Evolutionary conservation across 305 asterid species (phyloP), one percentile per base, ranked within the genome.

Genomic region (Plantago coronopus): DNA sequence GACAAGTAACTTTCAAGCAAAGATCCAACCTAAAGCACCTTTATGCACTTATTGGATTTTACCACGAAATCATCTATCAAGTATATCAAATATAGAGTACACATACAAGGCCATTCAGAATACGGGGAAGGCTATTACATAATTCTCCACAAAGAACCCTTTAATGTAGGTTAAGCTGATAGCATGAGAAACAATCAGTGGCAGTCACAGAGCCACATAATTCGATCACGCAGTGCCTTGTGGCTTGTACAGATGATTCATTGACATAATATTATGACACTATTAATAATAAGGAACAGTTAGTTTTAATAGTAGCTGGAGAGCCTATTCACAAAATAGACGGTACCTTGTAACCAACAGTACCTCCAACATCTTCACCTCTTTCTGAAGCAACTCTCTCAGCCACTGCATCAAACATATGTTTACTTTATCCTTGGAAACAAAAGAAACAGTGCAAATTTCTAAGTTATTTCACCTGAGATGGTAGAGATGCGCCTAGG

Each of bases 321-420:
- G 5, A 18, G 20, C 17, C 22, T 49, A 59, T 8, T 37, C 54
- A 63, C 21, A 23, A 72, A 23, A 17, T 61, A 23, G 40, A 68
- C 14, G 56, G 62, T 85, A 93, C 99, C 97, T 93, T 93, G 84
- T 83, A 93, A 50, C 99, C 99, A 70, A 93, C 87, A 59, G 96
- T 79, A 40, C 82, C 85, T 37, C 99, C 99, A 75, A 89, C 58
- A 60, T 29, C 66, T 83, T 93, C 99, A 47, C 95, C 97, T 81
- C 99, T 85, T 79, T 93, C 99, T 16, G 90, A 61, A 68, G 99
- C 89, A 72, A 93, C 81, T 81, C 99, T 82, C 76, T 89, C 99
- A 68, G 99, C 90, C 81, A 93, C 99, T 93, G 81, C 62, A 73
- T 60, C 63, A 31, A 40, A 44, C 50, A 55, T 45, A 71, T n/a